phyloP scores from a whole-genome alignment of 1,139 yeast genomes.

The Candida labiduridarum region DNA sequence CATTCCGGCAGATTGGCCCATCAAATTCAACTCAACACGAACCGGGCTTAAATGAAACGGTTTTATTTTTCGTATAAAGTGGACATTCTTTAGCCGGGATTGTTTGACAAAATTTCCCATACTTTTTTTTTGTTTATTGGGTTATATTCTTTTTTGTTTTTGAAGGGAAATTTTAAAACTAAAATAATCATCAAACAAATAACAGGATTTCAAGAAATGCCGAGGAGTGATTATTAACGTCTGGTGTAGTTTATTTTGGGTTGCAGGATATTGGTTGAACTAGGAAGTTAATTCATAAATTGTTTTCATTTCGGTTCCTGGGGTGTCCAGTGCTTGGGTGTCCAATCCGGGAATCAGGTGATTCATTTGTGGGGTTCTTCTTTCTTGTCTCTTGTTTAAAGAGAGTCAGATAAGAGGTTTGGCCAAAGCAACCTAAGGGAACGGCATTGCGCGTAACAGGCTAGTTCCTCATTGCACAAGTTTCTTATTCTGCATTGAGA shows the following conservation, averaged over 20 bases:
- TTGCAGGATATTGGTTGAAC: background rate
- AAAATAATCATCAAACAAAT: slow-evolving; percentile 5
- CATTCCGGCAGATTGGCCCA: slow-evolving; percentile 5
- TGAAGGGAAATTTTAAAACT: slow-evolving; percentile 4
- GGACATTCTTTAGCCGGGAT: background rate
- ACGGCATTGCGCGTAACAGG: slow-evolving; percentile 1
- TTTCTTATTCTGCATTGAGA: slow-evolving; percentile 4
- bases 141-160: slow-evolving; percentile 4
- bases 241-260: background rate
- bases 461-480: slow-evolving; percentile 3
- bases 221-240: background rate
- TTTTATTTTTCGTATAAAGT: background rate
- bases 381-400: slow-evolving; percentile 1
- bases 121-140: slow-evolving; percentile 7
- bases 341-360: slow-evolving; percentile 2
- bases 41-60: background rate
- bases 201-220: slow-evolving; percentile 1
- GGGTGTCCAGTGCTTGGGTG: slow-evolving; percentile 2
- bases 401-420: slow-evolving; percentile 4
- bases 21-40: background rate
- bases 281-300: background rate
- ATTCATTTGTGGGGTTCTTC: background rate
- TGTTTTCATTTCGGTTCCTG: background rate
- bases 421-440: background rate
- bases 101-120: slow-evolving; percentile 3